These are phyloP conservation scores for Triticum turgidum DNA, from an alignment of 176 grass and related monocot species.

Conservation along the genomic window DNA sequence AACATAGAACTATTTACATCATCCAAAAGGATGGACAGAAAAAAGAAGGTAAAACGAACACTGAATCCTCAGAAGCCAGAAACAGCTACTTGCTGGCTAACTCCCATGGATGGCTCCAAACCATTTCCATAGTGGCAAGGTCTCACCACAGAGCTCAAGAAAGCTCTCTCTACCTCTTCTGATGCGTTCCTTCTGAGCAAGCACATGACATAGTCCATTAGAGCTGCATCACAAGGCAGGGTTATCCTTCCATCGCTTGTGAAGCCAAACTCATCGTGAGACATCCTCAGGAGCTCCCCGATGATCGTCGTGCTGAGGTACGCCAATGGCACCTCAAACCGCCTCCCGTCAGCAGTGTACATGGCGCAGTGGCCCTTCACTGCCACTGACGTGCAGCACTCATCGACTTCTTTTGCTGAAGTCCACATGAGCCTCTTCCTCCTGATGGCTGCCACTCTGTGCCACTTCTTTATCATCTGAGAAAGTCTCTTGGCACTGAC, in stretches of 20 bases:
- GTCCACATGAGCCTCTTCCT: conserved; percentile 31
- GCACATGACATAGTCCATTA: conserved; percentile 47
- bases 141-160: conserved; percentile 45
- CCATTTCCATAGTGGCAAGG: conserved; percentile 24
- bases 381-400: conserved; percentile 1
- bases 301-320: conserved; percentile 29
- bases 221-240: conserved; percentile 45
- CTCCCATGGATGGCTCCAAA: neutral
- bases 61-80: neutral
- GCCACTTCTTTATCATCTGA: conserved; percentile 62
- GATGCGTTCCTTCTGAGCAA: conserved; percentile 47
- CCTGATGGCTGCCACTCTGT: conserved; percentile 32
- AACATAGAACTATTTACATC: conserved; percentile 9
- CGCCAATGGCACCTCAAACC: conserved; percentile 36
- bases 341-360: conserved; percentile 28
- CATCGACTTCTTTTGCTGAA: neutral
- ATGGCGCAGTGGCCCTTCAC: conserved; percentile 33
- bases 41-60: neutral
- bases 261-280: conserved; percentile 34
- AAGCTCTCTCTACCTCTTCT: conserved; percentile 42
- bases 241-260: conserved; percentile 44
- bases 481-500: conserved; percentile 47
- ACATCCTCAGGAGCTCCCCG: conserved; percentile 28
- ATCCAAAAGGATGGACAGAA: neutral
- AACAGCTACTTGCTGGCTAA: conserved; percentile 19